Evolutionary conservation across 352 stramenopile species (phyloP).

Genomic region (Pythium rhizo-oryzae): DNA sequence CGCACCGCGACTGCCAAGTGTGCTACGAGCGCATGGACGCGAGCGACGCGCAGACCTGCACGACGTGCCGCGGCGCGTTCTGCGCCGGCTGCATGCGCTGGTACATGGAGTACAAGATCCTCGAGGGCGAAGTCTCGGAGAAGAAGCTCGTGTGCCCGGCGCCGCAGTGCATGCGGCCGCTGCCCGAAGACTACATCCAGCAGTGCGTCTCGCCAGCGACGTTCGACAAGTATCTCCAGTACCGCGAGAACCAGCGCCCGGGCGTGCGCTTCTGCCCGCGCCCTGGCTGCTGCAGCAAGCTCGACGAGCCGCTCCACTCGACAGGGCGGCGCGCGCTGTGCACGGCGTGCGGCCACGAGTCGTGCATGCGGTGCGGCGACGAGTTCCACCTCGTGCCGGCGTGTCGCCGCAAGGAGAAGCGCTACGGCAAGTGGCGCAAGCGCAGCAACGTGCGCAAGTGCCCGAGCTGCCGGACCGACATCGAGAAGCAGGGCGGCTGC

Average conservation of each 20-base stretch:
- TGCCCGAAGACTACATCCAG: conserved; percentile 57
- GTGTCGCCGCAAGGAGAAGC: conserved; percentile 66
- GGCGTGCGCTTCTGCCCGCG: conserved; percentile 77
- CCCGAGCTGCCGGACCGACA: conserved; percentile 65
- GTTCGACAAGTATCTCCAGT: conserved; percentile 69
- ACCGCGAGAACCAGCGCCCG: conserved; percentile 61
- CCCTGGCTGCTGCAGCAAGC: conserved; percentile 55
- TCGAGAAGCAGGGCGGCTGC: conserved; percentile 87
- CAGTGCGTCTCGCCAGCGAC: conserved; percentile 47
- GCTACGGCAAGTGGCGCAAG: conserved; percentile 72
- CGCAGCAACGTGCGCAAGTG: conserved; percentile 70
- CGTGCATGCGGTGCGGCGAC: conserved; percentile 69
- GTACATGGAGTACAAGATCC: conserved; percentile 81
- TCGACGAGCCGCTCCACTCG: conserved; percentile 63
- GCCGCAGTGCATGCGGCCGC: conserved; percentile 50
- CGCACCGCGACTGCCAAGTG: conserved; percentile 62
- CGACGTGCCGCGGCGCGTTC: conserved; percentile 46
- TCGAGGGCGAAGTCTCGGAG: conserved; percentile 71
- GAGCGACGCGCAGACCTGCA: conserved; percentile 48
- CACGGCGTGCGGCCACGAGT: conserved; percentile 46
- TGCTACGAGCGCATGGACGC: conserved; percentile 70
- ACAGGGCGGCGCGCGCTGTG: conserved; percentile 50
- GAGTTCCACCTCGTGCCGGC: conserved; percentile 58
- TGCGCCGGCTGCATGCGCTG: conserved; percentile 64
- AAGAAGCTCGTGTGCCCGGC: conserved; percentile 77